Percentiles rank a stretch among this genome's conserved stretches.
These are phyloP conservation scores for Poteriospumella lacustris DNA, from an alignment of 108 stramenopile genomes.

Conservation along the genomic window DNA sequence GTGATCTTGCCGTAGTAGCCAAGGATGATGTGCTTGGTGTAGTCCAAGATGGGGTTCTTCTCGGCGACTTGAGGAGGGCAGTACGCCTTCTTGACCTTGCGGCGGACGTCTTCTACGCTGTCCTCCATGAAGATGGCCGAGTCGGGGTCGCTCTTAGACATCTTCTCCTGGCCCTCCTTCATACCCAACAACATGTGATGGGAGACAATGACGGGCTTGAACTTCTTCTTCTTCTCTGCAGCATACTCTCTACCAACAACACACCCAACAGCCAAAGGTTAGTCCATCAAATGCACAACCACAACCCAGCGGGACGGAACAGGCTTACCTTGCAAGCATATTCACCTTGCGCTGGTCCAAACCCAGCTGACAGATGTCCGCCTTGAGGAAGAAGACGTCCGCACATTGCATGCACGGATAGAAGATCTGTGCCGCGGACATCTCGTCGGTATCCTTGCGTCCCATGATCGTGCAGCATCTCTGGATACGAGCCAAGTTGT, in stretches of 20 bases:
- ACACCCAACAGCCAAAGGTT: too few relatives aligned
- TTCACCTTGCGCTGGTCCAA: conserved; percentile 98
- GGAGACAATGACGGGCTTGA: conserved; percentile 39
- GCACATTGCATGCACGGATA: conserved; percentile 98
- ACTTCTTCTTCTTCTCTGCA: not conserved
- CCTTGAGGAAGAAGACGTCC: conserved; percentile 97
- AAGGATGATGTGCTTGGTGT: conserved; percentile 87
- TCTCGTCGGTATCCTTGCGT: conserved; percentile 74
- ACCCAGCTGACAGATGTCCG: conserved; percentile 98
- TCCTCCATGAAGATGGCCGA: conserved; percentile 99
- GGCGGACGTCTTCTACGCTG: conserved; percentile 75
- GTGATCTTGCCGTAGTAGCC: conserved; percentile 55
- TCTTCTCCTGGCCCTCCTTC: conserved; percentile 98
- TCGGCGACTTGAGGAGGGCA: conserved; percentile 71
- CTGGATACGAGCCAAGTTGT: conserved; percentile 70
- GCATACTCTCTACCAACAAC: conserved; percentile 20
- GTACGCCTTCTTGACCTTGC: conserved; percentile 81
- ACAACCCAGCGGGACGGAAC: conserved; percentile 75
- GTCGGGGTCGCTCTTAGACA: conserved; percentile 98
- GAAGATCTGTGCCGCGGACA: conserved; percentile 90
- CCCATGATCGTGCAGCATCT: conserved; percentile 99
- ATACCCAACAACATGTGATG: conserved; percentile 77
- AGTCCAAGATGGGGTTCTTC: conserved; percentile 91
- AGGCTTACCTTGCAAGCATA: conserved; percentile 98
- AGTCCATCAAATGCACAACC: too few relatives aligned